These are phyloP conservation scores for Lantana camara DNA, from an alignment of 257 asterid species.

Conservation along the genomic window DNA sequence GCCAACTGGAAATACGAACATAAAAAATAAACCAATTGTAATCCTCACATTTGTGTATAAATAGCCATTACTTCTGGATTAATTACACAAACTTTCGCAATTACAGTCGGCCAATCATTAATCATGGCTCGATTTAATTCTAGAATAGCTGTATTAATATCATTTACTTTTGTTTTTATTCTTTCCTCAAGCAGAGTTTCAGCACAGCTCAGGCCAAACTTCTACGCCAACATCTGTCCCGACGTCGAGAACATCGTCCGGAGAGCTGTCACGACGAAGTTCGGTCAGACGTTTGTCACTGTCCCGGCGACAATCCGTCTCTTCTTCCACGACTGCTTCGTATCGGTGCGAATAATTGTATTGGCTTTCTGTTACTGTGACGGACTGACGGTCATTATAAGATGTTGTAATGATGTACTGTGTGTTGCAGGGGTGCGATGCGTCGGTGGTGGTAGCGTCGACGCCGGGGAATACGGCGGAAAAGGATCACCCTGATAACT, in stretches of 20 bases:
- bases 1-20: slow-evolving; percentile 51
- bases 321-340: slow-evolving; percentile 84
- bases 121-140: slow-evolving; percentile 43
- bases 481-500: slow-evolving; percentile 79
- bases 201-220: slow-evolving; percentile 55
- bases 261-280: slow-evolving; percentile 50
- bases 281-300: slow-evolving; percentile 67
- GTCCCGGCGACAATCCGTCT: slow-evolving; percentile 74
- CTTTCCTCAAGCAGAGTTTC: slow-evolving; percentile 36
- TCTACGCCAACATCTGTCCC: slow-evolving; percentile 61
- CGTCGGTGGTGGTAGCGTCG: slow-evolving; percentile 70
- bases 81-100: slow-evolving; percentile 7
- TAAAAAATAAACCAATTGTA: too few species aligned
- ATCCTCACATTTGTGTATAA: background rate
- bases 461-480: slow-evolving; percentile 65
- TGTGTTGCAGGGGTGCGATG: slow-evolving; percentile 72
- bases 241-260: slow-evolving; percentile 68
- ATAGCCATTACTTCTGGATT: background rate
- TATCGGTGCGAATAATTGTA: slow-evolving; percentile 38
- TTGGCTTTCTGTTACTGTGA: too few species aligned
- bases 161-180: slow-evolving; percentile 32
- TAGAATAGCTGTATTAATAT: slow-evolving; percentile 6
- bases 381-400: too few species aligned
- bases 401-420: background rate
- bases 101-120: background rate